phyloP scores from a whole-genome alignment of 1,284 basidiomycete species.

The Sporisorium scitamineum region DNA sequence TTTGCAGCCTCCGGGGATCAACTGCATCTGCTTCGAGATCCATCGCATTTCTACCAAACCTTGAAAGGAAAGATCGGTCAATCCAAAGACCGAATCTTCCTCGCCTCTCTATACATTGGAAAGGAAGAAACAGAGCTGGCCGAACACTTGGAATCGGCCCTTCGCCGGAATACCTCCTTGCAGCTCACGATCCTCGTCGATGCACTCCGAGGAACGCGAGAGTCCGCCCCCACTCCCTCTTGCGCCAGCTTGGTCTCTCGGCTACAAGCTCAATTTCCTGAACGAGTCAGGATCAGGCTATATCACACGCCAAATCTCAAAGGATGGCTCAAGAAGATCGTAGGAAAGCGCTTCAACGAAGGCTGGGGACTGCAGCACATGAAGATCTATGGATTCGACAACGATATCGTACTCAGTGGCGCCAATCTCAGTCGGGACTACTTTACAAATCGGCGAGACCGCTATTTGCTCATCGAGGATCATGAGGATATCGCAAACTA shows the following conservation, averaged over 20 bases:
- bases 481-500: conserved; percentile 81
- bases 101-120: conserved; percentile 63
- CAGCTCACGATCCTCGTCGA: conserved; percentile 84
- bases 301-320: conserved; percentile 82
- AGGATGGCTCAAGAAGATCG: conserved; percentile 79
- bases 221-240: conserved; percentile 74
- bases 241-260: conserved; percentile 66
- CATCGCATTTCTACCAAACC: conserved; percentile 44
- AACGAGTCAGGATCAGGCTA: conserved; percentile 81
- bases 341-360: conserved; percentile 94
- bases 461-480: conserved; percentile 82
- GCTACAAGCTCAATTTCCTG: conserved; percentile 73
- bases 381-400: conserved; percentile 93
- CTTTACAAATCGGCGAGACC: conserved; percentile 93
- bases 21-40: conserved; percentile 39
- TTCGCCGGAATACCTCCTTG: conserved; percentile 74
- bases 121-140: conserved; percentile 60
- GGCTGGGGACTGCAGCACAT: conserved; percentile 99
- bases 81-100: conserved; percentile 56
- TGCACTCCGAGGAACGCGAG: conserved; percentile 89
- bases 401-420: conserved; percentile 90
- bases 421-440: conserved; percentile 96
- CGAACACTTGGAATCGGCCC: conserved; percentile 39
- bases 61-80: conserved; percentile 36
- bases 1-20: conserved; percentile 44